These are phyloP conservation scores for Picea abies DNA, from an alignment of 83 land plant species.

Conservation along the genomic window DNA sequence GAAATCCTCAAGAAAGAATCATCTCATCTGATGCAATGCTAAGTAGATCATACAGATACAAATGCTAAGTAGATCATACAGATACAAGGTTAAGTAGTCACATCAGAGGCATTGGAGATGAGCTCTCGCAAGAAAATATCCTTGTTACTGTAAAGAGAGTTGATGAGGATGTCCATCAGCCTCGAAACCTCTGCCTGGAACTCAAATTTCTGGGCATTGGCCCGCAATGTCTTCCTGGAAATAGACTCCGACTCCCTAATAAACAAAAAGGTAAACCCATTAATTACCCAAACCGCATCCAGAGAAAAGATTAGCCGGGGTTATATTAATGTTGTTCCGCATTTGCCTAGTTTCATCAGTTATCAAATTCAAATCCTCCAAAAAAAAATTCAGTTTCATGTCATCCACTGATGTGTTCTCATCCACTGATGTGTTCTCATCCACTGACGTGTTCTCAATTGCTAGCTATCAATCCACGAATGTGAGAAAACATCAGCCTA, in stretches of 20 bases:
- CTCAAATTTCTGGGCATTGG: slow-evolving; percentile 86
- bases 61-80: too few species aligned
- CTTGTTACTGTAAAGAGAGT: slow-evolving; percentile 99
- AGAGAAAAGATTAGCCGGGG: background rate
- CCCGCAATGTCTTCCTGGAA: slow-evolving; percentile 69
- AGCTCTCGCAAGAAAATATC: slow-evolving; percentile 96
- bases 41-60: too few species aligned
- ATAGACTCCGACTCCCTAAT: slow-evolving; percentile 94
- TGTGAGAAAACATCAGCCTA: too few species aligned
- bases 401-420: too few species aligned
- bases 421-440: too few species aligned
- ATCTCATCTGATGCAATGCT: background rate
- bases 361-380: too few species aligned
- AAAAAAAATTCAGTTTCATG: too few species aligned
- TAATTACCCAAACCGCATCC: background rate
- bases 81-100: slow-evolving; percentile 27
- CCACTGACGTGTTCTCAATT: too few species aligned
- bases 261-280: background rate
- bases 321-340: too few species aligned
- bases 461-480: too few species aligned
- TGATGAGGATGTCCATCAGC: slow-evolving; percentile 98
- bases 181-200: slow-evolving; percentile 99
- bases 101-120: slow-evolving; percentile 99
- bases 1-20: background rate
- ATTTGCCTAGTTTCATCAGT: too few species aligned